Evolutionary conservation across 352 stramenopile species (phyloP).

Genomic region (Pythium aphanidermatum): DNA sequence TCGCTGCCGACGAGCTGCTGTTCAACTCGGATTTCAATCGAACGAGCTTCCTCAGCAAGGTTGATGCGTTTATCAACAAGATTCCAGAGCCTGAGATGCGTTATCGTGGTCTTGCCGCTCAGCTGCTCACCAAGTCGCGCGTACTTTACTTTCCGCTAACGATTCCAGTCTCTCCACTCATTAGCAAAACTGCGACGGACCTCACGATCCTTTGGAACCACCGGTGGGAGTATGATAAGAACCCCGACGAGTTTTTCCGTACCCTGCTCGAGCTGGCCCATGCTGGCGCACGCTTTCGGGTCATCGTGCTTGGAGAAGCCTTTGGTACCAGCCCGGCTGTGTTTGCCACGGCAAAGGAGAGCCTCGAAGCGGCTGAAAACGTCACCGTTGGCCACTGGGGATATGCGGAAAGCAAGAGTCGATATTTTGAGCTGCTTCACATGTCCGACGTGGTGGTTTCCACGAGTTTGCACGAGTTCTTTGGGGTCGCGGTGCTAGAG

Average conservation of each 20-base stretch:
- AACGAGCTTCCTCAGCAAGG: constrained; percentile 30
- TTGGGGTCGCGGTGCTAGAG: constrained; percentile 43
- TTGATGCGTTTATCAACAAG: constrained; percentile 47
- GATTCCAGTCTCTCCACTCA: constrained; percentile 3
- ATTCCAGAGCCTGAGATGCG: constrained; percentile 36
- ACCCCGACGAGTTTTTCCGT: constrained; percentile 40
- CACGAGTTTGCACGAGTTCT: constrained; percentile 54
- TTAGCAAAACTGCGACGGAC: neutral
- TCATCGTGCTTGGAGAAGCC: constrained; percentile 43
- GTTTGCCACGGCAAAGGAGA: constrained; percentile 22
- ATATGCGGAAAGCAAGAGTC: constrained; percentile 19
- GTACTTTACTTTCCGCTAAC: constrained; percentile 40
- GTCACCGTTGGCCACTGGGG: constrained; percentile 36
- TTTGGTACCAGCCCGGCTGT: constrained; percentile 23
- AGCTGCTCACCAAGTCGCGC: constrained; percentile 24
- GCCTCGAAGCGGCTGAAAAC: constrained; percentile 16
- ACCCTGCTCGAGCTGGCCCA: constrained; percentile 31
- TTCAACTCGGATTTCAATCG: constrained; percentile 53
- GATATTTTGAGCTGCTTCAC: constrained; percentile 33
- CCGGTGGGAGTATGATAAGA: constrained; percentile 60
- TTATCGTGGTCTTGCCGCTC: constrained; percentile 9
- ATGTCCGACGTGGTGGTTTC: constrained; percentile 41
- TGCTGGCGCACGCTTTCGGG: constrained; percentile 13
- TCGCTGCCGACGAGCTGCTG: constrained; percentile 35
- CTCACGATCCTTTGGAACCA: constrained; percentile 49